Conservation (phyloP, 257 asterid species). For the Apocynum venetum region DNA sequence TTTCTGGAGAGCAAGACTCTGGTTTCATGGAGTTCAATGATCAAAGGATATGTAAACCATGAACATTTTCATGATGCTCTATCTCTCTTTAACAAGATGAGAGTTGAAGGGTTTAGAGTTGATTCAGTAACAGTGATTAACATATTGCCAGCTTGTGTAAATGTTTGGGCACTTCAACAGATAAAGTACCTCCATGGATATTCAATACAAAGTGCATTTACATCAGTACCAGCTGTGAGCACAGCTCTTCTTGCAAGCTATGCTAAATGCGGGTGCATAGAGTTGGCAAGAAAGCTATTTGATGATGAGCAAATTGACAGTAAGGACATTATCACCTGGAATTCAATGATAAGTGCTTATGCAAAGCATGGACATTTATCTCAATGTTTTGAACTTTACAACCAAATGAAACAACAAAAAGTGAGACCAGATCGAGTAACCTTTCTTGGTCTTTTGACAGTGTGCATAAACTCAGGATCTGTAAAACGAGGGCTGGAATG, state of each 20-base stretch:
- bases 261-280: conserved; percentile 8
- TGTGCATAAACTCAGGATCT: neutral
- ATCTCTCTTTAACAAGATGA: conserved; percentile 7
- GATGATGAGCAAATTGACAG: neutral
- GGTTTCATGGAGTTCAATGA: conserved; percentile 5
- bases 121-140: neutral
- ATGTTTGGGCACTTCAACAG: conserved; percentile 1
- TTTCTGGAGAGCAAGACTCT: neutral
- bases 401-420: conserved; percentile 4
- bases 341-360: conserved; percentile 3
- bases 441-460: neutral
- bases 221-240: neutral
- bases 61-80: neutral
- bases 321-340: neutral
- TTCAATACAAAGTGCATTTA: conserved; percentile 1
- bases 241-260: conserved; percentile 2
- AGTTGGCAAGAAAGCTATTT: conserved; percentile 2
- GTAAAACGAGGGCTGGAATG: neutral
- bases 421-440: conserved; percentile 2
- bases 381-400: neutral
- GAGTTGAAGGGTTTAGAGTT: conserved; percentile 1
- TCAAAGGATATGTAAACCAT: conserved; percentile 5
- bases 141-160: neutral
- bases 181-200: neutral
- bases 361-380: neutral